Base-by-base conservation (phyloP, 1,284 basidiomycete species). In the Gastroboletus turbinatus region DNA sequence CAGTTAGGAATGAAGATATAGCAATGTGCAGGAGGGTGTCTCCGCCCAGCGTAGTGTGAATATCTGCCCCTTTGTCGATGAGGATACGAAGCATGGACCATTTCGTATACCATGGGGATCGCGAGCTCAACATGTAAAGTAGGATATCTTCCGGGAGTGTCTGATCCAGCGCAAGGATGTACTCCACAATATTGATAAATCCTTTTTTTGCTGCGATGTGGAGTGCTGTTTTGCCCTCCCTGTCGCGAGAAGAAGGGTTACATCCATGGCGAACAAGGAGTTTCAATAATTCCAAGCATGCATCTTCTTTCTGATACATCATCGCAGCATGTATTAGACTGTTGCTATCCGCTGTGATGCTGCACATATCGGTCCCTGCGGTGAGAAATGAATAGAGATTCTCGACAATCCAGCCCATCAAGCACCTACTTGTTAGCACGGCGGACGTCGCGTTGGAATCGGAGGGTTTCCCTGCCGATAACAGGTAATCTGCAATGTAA, bases 111-210 rank as follows among this genome's bases (percentile, higher is more conserved):
- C 4, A 5, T 19, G 11, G 19, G 27, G 5, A 29, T 44, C 1
- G 23, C 6, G 10, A 21, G 2, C 16, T 30, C 45, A 60, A 1
- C 11, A 29, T 40, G 3, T 7, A 40, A 50, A 30, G 36, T 17
- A 60, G 30, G 14, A 60, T 60, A 19, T 57, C 45, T 2, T 51
- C 25, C n/a, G 25, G 56, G n/a, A 48, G 36, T 17, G 29, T 1
- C 25, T 21, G 58, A 25, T 49, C 19, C 29, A 57, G 19, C 10
- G 58, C 47, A 3, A 50, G 35, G 14, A 50, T 27, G 11, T 50
- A 60, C 4, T 25, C 9, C 30, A 40, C 4, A 2, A 57, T 5
- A 10, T 19, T 4, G 16, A 30, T 30, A 30, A 30, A 30, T 30
- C 10, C 29, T 30, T 30, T 30, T 30, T 11, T 2, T 2, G 70